phyloP scores from a whole-genome alignment of 352 stramenopile genomes.

The Phytophthora palmivora region DNA sequence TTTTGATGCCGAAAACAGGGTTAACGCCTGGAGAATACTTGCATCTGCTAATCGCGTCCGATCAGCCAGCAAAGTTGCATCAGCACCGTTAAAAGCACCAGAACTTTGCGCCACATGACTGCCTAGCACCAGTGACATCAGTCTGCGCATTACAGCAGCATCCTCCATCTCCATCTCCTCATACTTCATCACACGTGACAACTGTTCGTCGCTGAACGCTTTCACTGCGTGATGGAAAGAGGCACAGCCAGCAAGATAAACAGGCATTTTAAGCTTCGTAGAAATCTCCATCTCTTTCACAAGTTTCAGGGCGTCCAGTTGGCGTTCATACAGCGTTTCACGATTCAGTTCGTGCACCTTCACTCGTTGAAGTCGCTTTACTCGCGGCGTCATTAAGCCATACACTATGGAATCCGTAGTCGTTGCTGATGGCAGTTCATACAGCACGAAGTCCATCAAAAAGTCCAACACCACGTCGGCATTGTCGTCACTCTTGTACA shows the following conservation, averaged over 20 bases:
- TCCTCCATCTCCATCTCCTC: slow-evolving; percentile 59
- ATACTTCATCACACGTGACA: slow-evolving; percentile 70
- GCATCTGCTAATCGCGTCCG: slow-evolving; percentile 58
- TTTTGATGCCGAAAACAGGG: slow-evolving; percentile 59
- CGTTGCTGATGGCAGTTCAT: slow-evolving; percentile 38
- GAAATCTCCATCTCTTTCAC: slow-evolving; percentile 60
- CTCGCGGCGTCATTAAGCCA: slow-evolving; percentile 52
- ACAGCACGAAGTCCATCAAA: slow-evolving; percentile 72
- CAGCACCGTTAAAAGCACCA: slow-evolving; percentile 41
- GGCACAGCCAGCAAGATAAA: slow-evolving; percentile 65
- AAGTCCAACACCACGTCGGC: slow-evolving; percentile 72
- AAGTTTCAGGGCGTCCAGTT: slow-evolving; percentile 67
- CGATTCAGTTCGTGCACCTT: slow-evolving; percentile 51
- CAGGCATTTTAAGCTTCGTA: slow-evolving; percentile 44
- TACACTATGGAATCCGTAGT: slow-evolving; percentile 27
- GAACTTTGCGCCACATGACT: slow-evolving; percentile 60
- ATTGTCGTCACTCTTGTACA: slow-evolving; percentile 27
- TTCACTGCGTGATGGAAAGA: slow-evolving; percentile 77
- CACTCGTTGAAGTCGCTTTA: slow-evolving; percentile 60
- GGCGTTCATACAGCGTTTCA: slow-evolving; percentile 63
- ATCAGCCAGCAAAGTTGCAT: slow-evolving; percentile 53
- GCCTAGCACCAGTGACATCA: slow-evolving; percentile 69
- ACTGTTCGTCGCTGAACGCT: slow-evolving; percentile 71
- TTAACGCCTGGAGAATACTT: slow-evolving; percentile 65
- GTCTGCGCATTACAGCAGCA: slow-evolving; percentile 31